Evolutionary conservation across 495 filamentous ascomycete genomes (phyloP).

Genomic region (Astrocystis sublimbata): DNA sequence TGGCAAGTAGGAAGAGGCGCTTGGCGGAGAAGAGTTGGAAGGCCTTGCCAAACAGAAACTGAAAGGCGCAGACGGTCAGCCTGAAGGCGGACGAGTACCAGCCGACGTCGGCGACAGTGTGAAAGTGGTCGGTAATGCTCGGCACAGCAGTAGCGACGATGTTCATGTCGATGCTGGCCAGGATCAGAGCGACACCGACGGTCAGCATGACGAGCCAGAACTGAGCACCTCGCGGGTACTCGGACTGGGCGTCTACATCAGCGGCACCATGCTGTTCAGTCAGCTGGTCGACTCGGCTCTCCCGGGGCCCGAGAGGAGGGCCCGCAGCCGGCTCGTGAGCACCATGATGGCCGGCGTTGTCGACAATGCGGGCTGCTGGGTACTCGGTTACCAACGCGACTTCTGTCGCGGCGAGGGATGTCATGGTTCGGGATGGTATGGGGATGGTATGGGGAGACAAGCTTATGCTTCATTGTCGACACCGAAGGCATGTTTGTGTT

Average conservation of each 20-base stretch:
- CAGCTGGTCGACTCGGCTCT: background rate
- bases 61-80: slow-evolving; percentile 46
- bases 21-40: slow-evolving; percentile 46
- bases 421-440: no score
- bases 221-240: background rate
- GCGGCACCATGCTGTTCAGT: background rate
- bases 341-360: background rate
- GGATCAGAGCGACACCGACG: background rate
- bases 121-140: slow-evolving; percentile 44
- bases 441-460: no score
- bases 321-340: background rate
- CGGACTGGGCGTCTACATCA: background rate
- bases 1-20: slow-evolving; percentile 36
- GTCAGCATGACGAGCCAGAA: slow-evolving; percentile 9
- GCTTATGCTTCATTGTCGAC: no score
- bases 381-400: background rate
- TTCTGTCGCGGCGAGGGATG: background rate
- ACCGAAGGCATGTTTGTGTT: no score
- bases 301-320: background rate
- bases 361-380: background rate
- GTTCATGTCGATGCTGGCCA: slow-evolving; percentile 22
- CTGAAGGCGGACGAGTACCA: slow-evolving; percentile 54
- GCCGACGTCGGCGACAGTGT: slow-evolving; percentile 41
- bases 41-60: slow-evolving; percentile 48
- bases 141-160: slow-evolving; percentile 45